phyloP scores from a whole-genome alignment of 129 eudicot species.

The Pseudognaphalium luteoalbum region DNA sequence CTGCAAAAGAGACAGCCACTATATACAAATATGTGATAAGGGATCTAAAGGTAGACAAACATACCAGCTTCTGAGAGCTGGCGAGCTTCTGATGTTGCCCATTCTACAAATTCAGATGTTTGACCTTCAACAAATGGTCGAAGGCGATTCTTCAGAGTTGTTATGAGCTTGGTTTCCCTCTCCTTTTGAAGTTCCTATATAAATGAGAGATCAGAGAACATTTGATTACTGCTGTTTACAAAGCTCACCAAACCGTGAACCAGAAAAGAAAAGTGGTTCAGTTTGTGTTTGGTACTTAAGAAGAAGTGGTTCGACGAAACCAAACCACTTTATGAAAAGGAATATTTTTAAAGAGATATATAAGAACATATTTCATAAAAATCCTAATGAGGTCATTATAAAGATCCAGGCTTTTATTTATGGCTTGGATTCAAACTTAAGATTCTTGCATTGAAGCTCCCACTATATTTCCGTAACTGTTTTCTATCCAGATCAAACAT shows the following conservation, averaged over 20 bases:
- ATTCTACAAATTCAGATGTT: slow-evolving; percentile 57
- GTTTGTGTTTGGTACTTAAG: too few relatives aligned
- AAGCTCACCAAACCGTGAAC: too few relatives aligned
- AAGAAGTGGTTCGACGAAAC: too few relatives aligned
- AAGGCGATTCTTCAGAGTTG: slow-evolving; percentile 62
- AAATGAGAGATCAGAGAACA: not conserved
- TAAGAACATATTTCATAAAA: too few relatives aligned
- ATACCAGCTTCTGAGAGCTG: slow-evolving; percentile 84
- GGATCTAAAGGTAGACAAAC: slow-evolving; percentile 9
- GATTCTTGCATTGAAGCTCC: not conserved
- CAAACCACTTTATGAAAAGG: too few relatives aligned
- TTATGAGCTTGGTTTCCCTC: slow-evolving; percentile 73
- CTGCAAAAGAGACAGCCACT: not conserved
- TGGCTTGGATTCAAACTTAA: not conserved
- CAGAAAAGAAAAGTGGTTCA: too few relatives aligned
- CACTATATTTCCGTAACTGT: not conserved
- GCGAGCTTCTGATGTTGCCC: slow-evolving; percentile 79
- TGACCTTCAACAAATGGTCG: slow-evolving; percentile 68
- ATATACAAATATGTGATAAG: not conserved
- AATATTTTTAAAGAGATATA: too few relatives aligned
- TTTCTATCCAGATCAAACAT: not conserved
- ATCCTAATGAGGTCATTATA: too few relatives aligned
- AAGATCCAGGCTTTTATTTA: not conserved
- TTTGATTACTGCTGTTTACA: not conserved
- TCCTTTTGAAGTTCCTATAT: slow-evolving; percentile 65